Base-by-base conservation (phyloP, 2,329 filamentous ascomycete genomes). In the Phialocephala sp. region DNA sequence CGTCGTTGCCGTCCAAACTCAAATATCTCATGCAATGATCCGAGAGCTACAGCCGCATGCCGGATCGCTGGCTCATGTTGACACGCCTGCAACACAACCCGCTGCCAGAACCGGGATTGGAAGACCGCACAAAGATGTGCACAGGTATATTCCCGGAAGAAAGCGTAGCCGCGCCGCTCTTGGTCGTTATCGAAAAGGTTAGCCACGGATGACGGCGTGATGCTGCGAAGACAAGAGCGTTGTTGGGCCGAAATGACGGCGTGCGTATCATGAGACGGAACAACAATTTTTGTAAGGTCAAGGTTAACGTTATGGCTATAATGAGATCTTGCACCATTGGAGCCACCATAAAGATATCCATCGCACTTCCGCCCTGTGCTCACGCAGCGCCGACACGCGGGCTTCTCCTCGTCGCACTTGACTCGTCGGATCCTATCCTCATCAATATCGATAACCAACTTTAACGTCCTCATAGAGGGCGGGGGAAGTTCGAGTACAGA, bases 61-160 rank as follows among this genome's bases (percentile, higher is more conserved):
- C 55, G 55, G 4, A 57, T 20, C 39, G 55, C 55, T 22, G 55
- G 36, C 36, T 57, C 55, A 39, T 57, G 14, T 12, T 57, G 35
- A 18, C 32, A 37, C 5, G 55, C 55, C n/a, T 57, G 55, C 2
- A 57, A 14, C 18, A 57, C n/a, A 12, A 37, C 12, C 15, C 24
- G 55, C 6, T 41, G 35, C 55, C 55, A 57, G 35, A 57, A 57
- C 15, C 20, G 15, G 12, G 36, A 57, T 11, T 8, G 32, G n/a
- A 39, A 57, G 6, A 6, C 20, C 3, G 15, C 9, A 22, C 32
- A 20, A 8, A 57, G 32, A 24, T 35, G 32, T 11, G 35, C 12
- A 20, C 32, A 37, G 1, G 55, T n/a, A 20, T 15, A 37, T 15
- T 39, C 35, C 39, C 55, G 55, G n/a, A 57, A 57, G 55, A 57